Percentiles rank a stretch among this genome's conserved stretches.
These are phyloP conservation scores for Triadica sebifera DNA, from an alignment of 345 rosid genomes.

Conservation along the genomic window DNA sequence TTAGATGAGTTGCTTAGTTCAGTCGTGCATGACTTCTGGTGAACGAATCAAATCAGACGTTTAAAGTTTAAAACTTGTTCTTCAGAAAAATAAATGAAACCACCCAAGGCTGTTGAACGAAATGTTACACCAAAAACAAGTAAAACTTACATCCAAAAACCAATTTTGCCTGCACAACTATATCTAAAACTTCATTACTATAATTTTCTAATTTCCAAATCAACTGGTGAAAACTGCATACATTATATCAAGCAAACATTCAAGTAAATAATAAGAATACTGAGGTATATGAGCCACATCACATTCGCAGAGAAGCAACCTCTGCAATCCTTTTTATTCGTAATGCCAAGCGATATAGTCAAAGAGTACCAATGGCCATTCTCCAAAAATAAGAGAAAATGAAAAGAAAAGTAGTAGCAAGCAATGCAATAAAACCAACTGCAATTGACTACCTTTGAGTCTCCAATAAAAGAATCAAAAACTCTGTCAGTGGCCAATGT, in stretches of 20 bases:
- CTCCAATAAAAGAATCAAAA: conserved; percentile 77
- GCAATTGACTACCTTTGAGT: conserved; percentile 65
- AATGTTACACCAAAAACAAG: neutral
- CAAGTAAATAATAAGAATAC: neutral
- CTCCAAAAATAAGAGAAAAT: neutral
- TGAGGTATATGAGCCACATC: neutral
- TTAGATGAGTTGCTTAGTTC: neutral
- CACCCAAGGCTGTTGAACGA: neutral
- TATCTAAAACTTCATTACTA: neutral
- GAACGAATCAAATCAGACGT: neutral
- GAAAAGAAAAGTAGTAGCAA: neutral
- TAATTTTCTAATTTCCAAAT: neutral
- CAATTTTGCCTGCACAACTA: neutral
- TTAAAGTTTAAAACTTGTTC: neutral
- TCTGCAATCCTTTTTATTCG: neutral
- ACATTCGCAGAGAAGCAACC: neutral
- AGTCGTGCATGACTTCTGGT: neutral
- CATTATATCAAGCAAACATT: neutral
- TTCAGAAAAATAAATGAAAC: neutral
- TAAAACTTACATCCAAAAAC: neutral
- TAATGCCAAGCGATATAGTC: neutral
- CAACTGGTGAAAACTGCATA: neutral
- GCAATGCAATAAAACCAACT: conserved; percentile 2
- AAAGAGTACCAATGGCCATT: neutral
- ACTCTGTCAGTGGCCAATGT: conserved; percentile 75